Evolutionary conservation across 495 filamentous ascomycete genomes (phyloP), one percentile per base, ranked within the genome.

Genomic region (Baudoinia panamericana): DNA sequence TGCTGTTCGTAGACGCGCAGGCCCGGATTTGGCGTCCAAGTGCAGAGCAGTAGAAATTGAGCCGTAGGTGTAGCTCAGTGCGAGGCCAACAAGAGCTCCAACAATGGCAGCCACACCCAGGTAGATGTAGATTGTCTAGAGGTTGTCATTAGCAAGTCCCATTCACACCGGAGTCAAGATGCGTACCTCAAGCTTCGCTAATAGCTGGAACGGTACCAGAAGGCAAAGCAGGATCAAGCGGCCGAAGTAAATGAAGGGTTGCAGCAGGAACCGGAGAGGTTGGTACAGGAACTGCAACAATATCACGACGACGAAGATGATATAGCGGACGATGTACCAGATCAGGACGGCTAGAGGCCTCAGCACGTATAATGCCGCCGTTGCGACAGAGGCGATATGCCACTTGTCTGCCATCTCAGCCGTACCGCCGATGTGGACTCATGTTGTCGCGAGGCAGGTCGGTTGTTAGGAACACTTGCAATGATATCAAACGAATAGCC

Each of bases 131-230:
- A 82, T 53, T 33, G 73, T 71, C 77, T 80, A 41, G 19, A 8
- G 36, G 21, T 19, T n/a, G n/a, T n/a, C n/a, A n/a, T n/a, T n/a
- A n/a, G n/a, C n/a, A n/a, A n/a, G n/a, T n/a, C n/a, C n/a, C n/a
- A n/a, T n/a, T n/a, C n/a, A n/a, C n/a, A n/a, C n/a, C n/a, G n/a
- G n/a, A 22, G 4, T 18, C 9, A 6, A 28, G 24, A 30, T 11
- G 37, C 60, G 51, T 68, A 82, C 80, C 74, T 84, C 77, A 38
- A 82, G 67, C 55, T 65, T 75, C 17, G 60, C 59, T 1, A 81
- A 52, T 19, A 78, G 42, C 27, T 29, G 28, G 35, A 65, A 52
- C n/a, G 56, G 59, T 4, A 40, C 5, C 19, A 56, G 21, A 36
- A 63, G 27, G 41, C 43, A 31, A 21, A 50, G 32, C 2, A 42